These are phyloP conservation scores for Debaryomycetaceae sp. DNA, from an alignment of 1,139 yeast genomes.

Conservation along the genomic window DNA sequence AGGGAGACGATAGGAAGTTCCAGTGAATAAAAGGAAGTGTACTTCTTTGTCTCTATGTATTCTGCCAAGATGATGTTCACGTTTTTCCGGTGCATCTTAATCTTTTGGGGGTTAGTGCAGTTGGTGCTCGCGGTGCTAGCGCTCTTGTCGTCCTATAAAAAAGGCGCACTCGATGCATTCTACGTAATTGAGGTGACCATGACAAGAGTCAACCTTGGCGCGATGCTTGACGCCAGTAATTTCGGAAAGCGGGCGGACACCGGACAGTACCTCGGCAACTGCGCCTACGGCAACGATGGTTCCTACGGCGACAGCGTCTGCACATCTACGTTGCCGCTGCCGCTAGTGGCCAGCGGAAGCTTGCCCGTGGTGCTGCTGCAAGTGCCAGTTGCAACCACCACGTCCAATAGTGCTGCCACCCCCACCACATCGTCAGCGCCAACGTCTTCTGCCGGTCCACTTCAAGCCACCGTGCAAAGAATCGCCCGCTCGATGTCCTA, in stretches of 20 bases:
- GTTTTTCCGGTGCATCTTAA: slow-evolving; percentile 30
- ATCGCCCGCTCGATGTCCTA: slow-evolving; percentile 16
- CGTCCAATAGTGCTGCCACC: neutral
- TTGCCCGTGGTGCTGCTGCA: neutral
- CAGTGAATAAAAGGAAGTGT: too few species aligned
- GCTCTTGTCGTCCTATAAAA: slow-evolving; percentile 38
- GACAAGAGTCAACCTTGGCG: slow-evolving; percentile 32
- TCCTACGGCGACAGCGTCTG: slow-evolving; percentile 2
- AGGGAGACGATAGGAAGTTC: too few species aligned
- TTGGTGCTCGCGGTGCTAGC: slow-evolving; percentile 36
- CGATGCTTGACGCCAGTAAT: slow-evolving; percentile 20
- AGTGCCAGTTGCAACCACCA: slow-evolving; percentile 1
- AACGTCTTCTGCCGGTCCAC: slow-evolving; percentile 2
- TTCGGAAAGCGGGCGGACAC: slow-evolving; percentile 11
- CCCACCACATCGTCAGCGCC: neutral
- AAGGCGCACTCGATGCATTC: slow-evolving; percentile 12
- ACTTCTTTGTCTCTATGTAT: too few species aligned
- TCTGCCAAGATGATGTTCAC: slow-evolving; percentile 26
- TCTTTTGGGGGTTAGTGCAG: slow-evolving; percentile 32
- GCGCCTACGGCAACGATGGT: slow-evolving; percentile 6
- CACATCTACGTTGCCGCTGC: too few species aligned
- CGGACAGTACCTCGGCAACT: slow-evolving; percentile 4
- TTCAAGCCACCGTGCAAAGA: slow-evolving; percentile 4
- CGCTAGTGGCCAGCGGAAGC: too few species aligned
- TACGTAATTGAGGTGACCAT: slow-evolving; percentile 25